Conservation (phyloP, 2,329 filamentous ascomycete species). For the Epichloe brachyelytri region DNA sequence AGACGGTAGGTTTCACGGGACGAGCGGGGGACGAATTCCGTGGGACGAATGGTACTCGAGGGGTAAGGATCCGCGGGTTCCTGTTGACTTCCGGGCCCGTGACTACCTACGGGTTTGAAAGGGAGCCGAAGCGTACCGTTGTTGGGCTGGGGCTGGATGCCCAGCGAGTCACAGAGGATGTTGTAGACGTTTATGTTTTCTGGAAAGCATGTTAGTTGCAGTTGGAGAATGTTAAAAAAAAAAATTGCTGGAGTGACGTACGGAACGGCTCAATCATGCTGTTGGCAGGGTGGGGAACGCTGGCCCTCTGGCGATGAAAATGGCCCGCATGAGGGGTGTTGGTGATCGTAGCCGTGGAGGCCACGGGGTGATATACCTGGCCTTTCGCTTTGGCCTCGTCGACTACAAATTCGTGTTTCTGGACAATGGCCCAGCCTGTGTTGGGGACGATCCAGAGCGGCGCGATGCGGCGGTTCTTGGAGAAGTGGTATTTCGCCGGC, state of each 20-base stretch:
- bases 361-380: conserved; percentile 62
- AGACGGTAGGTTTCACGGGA: not conserved
- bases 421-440: conserved; percentile 84
- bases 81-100: conserved; percentile 36
- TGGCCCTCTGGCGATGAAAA: conserved; percentile 84
- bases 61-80: conserved; percentile 38
- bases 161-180: conserved; percentile 78
- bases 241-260: conserved; percentile 38
- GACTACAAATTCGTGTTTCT: conserved; percentile 65
- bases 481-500: conserved; percentile 88
- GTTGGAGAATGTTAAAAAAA: not conserved
- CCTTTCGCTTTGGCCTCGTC: conserved; percentile 48
- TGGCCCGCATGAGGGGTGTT: conserved; percentile 89
- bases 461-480: conserved; percentile 76
- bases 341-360: conserved; percentile 88
- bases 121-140: conserved; percentile 77
- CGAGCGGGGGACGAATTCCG: not conserved
- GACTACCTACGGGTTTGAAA: conserved; percentile 48
- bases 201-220: conserved; percentile 24
- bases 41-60: not conserved
- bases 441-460: conserved; percentile 91
- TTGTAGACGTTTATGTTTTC: conserved; percentile 96
- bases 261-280: conserved; percentile 71
- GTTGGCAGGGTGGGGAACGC: conserved; percentile 76
- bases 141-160: conserved; percentile 60